phyloP scores from a whole-genome alignment of 2,329 filamentous ascomycete species.

The Curvularia spicifera region DNA sequence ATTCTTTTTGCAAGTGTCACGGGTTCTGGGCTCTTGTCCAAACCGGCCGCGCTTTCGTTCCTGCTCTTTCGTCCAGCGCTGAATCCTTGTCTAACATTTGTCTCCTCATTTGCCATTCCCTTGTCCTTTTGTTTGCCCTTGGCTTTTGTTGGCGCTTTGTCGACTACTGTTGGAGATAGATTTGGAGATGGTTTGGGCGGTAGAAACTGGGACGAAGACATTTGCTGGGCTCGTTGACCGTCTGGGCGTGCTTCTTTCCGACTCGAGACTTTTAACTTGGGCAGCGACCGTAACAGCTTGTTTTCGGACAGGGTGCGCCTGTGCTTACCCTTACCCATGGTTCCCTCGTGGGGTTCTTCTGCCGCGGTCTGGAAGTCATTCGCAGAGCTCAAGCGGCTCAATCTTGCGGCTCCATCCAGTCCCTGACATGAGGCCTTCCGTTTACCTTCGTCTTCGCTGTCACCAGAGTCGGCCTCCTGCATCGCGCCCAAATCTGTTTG shows the following conservation, averaged over 20 bases:
- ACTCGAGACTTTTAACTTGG: constrained; percentile 57
- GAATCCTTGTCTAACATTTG: constrained; percentile 32
- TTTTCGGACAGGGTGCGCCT: constrained; percentile 68
- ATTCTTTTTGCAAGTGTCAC: constrained; percentile 72
- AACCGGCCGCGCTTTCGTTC: constrained; percentile 30
- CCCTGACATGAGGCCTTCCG: constrained; percentile 32
- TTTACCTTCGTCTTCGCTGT: constrained; percentile 66
- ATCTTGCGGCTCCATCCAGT: constrained; percentile 44
- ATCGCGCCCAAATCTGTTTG: constrained; percentile 83
- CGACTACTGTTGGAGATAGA: constrained; percentile 13
- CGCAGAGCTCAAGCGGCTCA: constrained; percentile 45
- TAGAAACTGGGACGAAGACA: constrained; percentile 52
- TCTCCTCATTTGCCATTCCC: constrained; percentile 30
- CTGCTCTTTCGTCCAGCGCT: constrained; percentile 34
- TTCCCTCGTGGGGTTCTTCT: constrained; percentile 26
- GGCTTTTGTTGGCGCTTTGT: constrained; percentile 19
- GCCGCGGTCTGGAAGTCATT: constrained; percentile 36
- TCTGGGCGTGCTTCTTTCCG: constrained; percentile 40
- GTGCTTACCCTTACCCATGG: constrained; percentile 51
- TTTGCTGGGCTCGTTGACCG: constrained; percentile 57
- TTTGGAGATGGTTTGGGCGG: constrained; percentile 38
- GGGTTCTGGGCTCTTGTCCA: constrained; percentile 43
- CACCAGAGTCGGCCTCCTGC: constrained; percentile 73
- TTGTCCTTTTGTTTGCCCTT: constrained; percentile 33
- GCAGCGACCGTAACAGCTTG: constrained; percentile 70